A percentile compares a stretch with the other conserved stretches of the same genome.
These are phyloP conservation scores for Colletotrichum tropicale DNA, from an alignment of 2,329 filamentous ascomycete species.

Conservation along the genomic window DNA sequence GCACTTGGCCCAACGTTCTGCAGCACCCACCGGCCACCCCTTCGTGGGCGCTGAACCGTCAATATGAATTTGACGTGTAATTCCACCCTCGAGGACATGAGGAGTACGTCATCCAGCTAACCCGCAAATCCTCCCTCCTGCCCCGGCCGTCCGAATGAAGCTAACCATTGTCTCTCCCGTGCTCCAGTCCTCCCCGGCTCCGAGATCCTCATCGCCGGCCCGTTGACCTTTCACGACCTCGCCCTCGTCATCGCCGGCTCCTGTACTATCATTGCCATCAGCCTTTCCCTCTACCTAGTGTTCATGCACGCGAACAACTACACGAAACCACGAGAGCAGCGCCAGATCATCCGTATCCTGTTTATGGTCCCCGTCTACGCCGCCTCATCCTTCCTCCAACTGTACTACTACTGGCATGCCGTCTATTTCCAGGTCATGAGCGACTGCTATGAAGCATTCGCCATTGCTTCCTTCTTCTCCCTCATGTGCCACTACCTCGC, in stretches of 20 bases:
- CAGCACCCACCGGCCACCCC: background rate
- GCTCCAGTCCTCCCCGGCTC: constrained; percentile 44
- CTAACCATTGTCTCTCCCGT: background rate
- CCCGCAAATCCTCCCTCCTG: too few relatives aligned
- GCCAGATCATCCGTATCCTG: constrained; percentile 83
- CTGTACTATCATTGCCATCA: constrained; percentile 54
- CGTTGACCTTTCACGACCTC: constrained; percentile 59
- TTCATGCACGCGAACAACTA: constrained; percentile 65
- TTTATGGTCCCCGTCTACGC: constrained; percentile 88
- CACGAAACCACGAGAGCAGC: constrained; percentile 64
- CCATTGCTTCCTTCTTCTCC: constrained; percentile 85
- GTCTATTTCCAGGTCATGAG: constrained; percentile 83
- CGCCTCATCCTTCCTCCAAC: constrained; percentile 73
- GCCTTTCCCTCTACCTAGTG: constrained; percentile 60
- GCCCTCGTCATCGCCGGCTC: constrained; percentile 55
- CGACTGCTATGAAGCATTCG: constrained; percentile 89
- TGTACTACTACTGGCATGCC: constrained; percentile 76
- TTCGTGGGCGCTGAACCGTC: background rate
- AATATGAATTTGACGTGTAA: constrained; percentile 45
- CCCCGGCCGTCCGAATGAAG: background rate
- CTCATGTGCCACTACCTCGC: constrained; percentile 82
- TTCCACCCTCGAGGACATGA: constrained; percentile 46
- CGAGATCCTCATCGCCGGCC: constrained; percentile 51
- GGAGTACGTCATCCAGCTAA: constrained; percentile 35
- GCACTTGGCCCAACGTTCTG: background rate